Conservation (phyloP, 768 basidiomycete species). For the Holtermanniella nyarrowii region DNA sequence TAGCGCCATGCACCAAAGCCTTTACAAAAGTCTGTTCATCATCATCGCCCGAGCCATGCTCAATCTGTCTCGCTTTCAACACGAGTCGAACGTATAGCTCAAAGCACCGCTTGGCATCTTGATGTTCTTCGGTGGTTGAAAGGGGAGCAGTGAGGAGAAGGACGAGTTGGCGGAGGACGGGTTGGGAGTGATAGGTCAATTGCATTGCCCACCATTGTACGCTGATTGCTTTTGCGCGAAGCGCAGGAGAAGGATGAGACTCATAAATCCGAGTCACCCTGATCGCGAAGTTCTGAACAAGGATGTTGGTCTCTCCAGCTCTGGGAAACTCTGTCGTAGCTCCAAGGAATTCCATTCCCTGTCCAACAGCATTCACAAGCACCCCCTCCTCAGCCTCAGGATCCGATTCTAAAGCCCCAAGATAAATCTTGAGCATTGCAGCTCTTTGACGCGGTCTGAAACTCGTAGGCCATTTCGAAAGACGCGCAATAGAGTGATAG, state of each 20-base stretch:
- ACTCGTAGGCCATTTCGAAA: constrained; percentile 68
- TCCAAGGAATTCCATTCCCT: constrained; percentile 60
- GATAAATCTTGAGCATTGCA: constrained; percentile 57
- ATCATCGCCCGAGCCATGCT: constrained; percentile 44
- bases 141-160: constrained; percentile 59
- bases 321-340: constrained; percentile 64
- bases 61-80: constrained; percentile 59
- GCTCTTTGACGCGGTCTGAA: constrained; percentile 71
- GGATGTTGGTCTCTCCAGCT: constrained; percentile 66
- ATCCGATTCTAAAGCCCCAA: constrained; percentile 54
- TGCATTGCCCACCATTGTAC: constrained; percentile 91
- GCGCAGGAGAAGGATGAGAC: not conserved
- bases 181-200: constrained; percentile 84
- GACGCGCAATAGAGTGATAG: constrained; percentile 39
- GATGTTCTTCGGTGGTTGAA: constrained; percentile 6
- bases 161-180: constrained; percentile 73
- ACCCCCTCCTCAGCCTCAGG: constrained; percentile 39
- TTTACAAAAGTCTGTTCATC: constrained; percentile 63
- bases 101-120: constrained; percentile 54
- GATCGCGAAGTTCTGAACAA: constrained; percentile 76
- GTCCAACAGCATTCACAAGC: constrained; percentile 57
- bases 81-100: constrained; percentile 75
- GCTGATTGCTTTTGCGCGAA: constrained; percentile 36
- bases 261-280: constrained; percentile 8
- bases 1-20: constrained; percentile 63